Conservation (phyloP, 768 basidiomycete genomes). For the Tricholoma sp. region DNA sequence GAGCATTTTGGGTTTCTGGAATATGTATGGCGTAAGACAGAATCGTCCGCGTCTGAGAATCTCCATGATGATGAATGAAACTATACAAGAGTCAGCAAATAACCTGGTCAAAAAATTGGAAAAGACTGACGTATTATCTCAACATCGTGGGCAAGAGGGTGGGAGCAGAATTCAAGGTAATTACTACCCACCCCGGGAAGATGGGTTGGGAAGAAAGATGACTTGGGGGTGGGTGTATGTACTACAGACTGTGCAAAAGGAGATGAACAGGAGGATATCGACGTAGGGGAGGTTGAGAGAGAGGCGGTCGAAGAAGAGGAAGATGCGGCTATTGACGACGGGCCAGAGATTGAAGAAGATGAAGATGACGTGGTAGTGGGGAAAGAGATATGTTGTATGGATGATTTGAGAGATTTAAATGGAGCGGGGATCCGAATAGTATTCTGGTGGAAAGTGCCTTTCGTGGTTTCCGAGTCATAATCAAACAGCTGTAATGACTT, state of each 20-base stretch:
- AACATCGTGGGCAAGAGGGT: constrained; percentile 41
- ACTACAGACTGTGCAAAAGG: not conserved
- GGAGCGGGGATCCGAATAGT: not conserved
- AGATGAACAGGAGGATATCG: not conserved
- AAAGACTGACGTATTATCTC: constrained; percentile 47
- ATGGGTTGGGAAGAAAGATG: constrained; percentile 42
- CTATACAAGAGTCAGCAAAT: constrained; percentile 23
- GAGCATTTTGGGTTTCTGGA: constrained; percentile 41
- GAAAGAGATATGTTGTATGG: constrained; percentile 11
- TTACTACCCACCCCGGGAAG: constrained; percentile 50
- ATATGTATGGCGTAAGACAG: constrained; percentile 40
- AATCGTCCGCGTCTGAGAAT: constrained; percentile 58
- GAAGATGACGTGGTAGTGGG: constrained; percentile 9
- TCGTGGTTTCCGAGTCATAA: constrained; percentile 42
- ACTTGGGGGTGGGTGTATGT: constrained; percentile 22
- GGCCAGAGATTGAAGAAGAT: constrained; percentile 7
- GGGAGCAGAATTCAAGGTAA: constrained; percentile 51
- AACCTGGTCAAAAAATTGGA: not conserved
- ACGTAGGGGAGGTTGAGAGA: not conserved
- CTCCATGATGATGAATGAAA: constrained; percentile 63
- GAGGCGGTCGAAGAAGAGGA: constrained; percentile 1
- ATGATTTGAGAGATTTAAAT: constrained; percentile 12
- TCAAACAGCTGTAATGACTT: constrained; percentile 39
- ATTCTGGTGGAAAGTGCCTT: constrained; percentile 48
- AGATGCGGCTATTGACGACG: constrained; percentile 11